Base-by-base conservation (phyloP, 805 yeast species). In the Sugiyamaella floridensis region DNA sequence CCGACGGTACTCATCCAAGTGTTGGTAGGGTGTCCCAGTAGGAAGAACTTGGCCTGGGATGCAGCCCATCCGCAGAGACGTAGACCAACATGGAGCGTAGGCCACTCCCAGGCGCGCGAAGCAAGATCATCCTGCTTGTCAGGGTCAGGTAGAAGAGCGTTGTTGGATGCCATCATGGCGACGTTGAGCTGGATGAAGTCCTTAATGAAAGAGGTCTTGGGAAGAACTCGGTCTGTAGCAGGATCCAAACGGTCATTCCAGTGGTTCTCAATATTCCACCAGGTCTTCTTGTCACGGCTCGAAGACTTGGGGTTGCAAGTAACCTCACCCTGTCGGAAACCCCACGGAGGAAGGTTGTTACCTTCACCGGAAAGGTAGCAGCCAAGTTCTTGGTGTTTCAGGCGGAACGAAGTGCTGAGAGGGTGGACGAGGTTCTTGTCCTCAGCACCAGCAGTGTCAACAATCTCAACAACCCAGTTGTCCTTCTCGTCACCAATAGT, bases 271-370 rank as follows among this genome's bases (percentile, higher is more conserved):
- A 86, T 67, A 68, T 86, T 86, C 95, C 95, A 86, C 85, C 86
- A 82, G 8, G 89, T 81, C 51, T 77, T 73, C 63, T 81, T 80
- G 66, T 85, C 89, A 50, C 73, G 72, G 10, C 67, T 57, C 26
- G 79, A 68, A 63, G 82, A 72, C 47, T 60, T 58, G 26, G 68
- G 67, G 51, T 67, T 63, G 72, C 99, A 93, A 1, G 83, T 84
- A 58, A 93, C 92, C 73, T 93, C 99, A 57, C 96, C 96, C 75
- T 93, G 99, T 67, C 89, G 81, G 79, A 92, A 93, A 18, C 99
- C 99, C 99, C 99, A 93, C 15, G 81, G 82, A 16, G 99, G 99
- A 65, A 90, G 82, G 20, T 80, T 67, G 59, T 74, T 71, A 45
- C 97, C 97, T 10, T 93, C 77, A 12, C 92, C 86, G 59, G 90